Evolutionary conservation across 768 basidiomycete species (phyloP), one percentile per base, ranked within the genome.

Genomic region (Boletus reticuloceps): DNA sequence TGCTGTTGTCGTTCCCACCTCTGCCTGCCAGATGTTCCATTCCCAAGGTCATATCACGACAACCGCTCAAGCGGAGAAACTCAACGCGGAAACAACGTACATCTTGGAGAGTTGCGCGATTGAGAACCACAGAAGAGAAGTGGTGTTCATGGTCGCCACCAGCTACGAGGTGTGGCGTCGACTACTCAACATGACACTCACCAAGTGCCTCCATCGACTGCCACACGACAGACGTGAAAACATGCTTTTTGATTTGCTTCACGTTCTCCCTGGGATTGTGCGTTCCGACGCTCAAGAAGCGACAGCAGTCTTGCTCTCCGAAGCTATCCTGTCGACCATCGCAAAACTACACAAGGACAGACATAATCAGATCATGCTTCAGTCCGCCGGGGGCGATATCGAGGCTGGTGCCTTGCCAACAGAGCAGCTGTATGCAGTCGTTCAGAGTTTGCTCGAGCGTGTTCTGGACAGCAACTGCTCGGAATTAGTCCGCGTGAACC

Each of bases 271-370:
- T 2, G 82, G 82, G 20, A 79, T 95, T 42, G 81, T 79, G 31
- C 86, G 85, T 0, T 71, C 77, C 12, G 85, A 85, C 52, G 74
- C 88, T 19, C 80, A 86, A 37, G 86, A 89, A 54, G 76, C 84
- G 5, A 89, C 91, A 1, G 81, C 91, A 12, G 79, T 94, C n/a
- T 72, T 95, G 4, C 78, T 98, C 9, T 89, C 92, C 2, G 94
- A 96, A 63, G 82, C 85, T 0, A 79, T 90, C 6, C 69, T 98
- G 22, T 88, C 92, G 0, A 80, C 86, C 6, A 87, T 94, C 57
- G 94, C 94, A 14, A 94, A 92, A 64, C 72, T 98, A n/a, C 82
- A 94, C 8, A 90, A 93, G 69, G 90, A 91, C 58, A 74, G 89
- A 49, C 84, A 82, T 25, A 81, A 88, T 53, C 87, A 92, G 58